Percentiles rank a stretch among this genome's conserved stretches.
Conservation (phyloP, 495 filamentous ascomycete genomes). For the Beverwykella pulmonaria region DNA sequence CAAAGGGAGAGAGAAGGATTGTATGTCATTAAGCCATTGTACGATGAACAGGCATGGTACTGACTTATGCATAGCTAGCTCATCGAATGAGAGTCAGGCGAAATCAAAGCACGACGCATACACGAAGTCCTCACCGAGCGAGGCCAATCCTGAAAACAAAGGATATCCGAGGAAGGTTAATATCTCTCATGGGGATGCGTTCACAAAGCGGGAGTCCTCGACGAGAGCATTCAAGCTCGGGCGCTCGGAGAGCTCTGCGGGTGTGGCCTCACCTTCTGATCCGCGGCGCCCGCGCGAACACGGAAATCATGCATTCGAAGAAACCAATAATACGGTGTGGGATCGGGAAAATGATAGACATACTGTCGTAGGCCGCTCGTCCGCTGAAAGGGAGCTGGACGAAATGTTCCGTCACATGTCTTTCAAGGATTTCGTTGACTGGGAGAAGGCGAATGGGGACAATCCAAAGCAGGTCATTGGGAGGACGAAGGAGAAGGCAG, state of each 20-base stretch:
- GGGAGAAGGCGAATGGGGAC: not conserved
- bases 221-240: not conserved
- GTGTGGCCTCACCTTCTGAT: conserved; percentile 26
- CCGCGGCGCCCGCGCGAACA: conserved; percentile 16
- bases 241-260: not conserved
- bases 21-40: not conserved
- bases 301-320: not conserved
- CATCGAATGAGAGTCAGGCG: not conserved
- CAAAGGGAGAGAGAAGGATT: not conserved
- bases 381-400: not conserved
- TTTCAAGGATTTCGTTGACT: not conserved
- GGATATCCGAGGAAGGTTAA: conserved; percentile 9
- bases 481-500: not conserved
- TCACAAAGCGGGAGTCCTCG: not conserved
- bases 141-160: not conserved
- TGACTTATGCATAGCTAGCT: not conserved
- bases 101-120: not conserved
- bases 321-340: not conserved
- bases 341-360: no score
- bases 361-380: not conserved
- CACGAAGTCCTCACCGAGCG: not conserved
- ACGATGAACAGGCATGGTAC: not conserved
- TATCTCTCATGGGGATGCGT: not conserved
- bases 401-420: not conserved
- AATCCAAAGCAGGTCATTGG: not conserved